Base-by-base conservation (phyloP, 2,329 filamentous ascomycete species). In the Diaporthe citri region DNA sequence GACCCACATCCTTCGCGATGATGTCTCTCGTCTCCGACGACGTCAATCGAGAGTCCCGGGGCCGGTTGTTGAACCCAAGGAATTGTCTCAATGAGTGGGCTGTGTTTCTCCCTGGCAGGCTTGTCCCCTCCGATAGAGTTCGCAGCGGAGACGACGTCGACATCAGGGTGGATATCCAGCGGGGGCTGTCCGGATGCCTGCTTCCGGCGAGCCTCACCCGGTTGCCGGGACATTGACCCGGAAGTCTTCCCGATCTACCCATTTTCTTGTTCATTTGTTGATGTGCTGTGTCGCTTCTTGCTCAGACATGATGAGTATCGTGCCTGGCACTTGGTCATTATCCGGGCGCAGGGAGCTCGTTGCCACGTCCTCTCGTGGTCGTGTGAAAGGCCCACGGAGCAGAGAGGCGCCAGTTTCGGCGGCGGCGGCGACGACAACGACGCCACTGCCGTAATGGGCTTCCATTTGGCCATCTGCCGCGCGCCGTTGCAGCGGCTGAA, bases 41-140 rank as follows among this genome's bases (percentile, higher is more conserved):
- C 48, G 64, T 22, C 2, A 55, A 69, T 55, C 64, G 64, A 55
- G 46, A 8, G n/a, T 12, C 48, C 4, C n/a, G 20, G 39, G 36
- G 31, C 36, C 36, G 34, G 46, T 22, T 15, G 48, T 25, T 4
- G 15, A n/a, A 22, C 22, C 22, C 48, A 28, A 20, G 22, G 22
- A 3, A 15, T 69, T 15, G 25, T 55, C 4, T 15, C 64, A 22
- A n/a, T 34, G 13, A 25, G 48, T 55, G 64, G 34, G 64, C 36
- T 46, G 51, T 34, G 41, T 55, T 13, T 13, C 13, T 22, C n/a
- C 52, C 9, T n/a, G 48, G 51, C 51, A 67, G 48, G 46, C 25
- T 39, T 59, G 48, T 55, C 34, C 28, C 60, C 15, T 64, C 64
- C 64, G 64, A 69, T 69, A 69, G 34, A 69, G 48, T 69, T 69